A percentile compares a stretch with the other conserved stretches of the same genome.
These are phyloP conservation scores for Kwoniella heveanensis DNA, from an alignment of 768 basidiomycete genomes.

Conservation along the genomic window DNA sequence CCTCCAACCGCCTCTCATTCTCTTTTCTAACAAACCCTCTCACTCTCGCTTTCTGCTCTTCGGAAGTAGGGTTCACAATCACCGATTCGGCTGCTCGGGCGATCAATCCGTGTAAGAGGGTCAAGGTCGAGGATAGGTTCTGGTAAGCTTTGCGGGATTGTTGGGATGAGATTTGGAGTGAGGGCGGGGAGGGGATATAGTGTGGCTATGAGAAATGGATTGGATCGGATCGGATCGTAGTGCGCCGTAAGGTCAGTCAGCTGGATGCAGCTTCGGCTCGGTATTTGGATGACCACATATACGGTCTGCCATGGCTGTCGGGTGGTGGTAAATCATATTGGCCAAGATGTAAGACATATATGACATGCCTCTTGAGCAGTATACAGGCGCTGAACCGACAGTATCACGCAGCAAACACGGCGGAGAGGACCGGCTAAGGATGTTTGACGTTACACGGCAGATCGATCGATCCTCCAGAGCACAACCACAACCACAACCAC, in stretches of 20 bases:
- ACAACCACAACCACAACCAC: too few species aligned
- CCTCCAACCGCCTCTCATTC: conserved; percentile 34
- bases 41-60: conserved; percentile 41
- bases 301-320: too few species aligned
- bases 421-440: too few species aligned
- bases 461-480: too few species aligned
- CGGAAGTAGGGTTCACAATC: conserved; percentile 41
- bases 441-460: too few species aligned
- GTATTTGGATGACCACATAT: too few species aligned
- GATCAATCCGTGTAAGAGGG: conserved; percentile 39
- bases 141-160: conserved; percentile 37
- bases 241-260: neutral
- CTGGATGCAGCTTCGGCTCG: neutral
- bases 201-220: conserved; percentile 34
- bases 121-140: conserved; percentile 36
- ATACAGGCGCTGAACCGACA: too few species aligned
- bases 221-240: too few species aligned
- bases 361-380: too few species aligned
- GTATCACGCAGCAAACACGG: too few species aligned
- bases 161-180: conserved; percentile 44
- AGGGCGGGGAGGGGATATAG: conserved; percentile 42
- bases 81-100: conserved; percentile 24
- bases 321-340: too few species aligned
- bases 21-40: conserved; percentile 29
- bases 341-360: too few species aligned